These are phyloP conservation scores for Biscogniauxia marginata DNA, from an alignment of 2,329 filamentous ascomycete species.

Conservation along the genomic window DNA sequence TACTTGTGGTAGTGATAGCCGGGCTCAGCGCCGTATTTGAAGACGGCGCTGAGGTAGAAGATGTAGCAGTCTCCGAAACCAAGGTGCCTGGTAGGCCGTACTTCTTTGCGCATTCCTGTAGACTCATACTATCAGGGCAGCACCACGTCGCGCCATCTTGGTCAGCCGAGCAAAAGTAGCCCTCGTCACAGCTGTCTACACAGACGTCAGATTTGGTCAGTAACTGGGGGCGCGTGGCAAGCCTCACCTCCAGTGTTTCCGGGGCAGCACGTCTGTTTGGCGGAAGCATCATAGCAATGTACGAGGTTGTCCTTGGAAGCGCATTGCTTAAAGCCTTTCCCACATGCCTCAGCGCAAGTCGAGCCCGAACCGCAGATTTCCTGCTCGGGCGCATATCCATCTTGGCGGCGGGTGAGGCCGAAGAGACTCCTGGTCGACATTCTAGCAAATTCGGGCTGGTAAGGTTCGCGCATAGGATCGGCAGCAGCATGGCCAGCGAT, in stretches of 20 bases:
- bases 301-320: slow-evolving; percentile 41
- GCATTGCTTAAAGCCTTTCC: slow-evolving; percentile 32
- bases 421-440: slow-evolving; percentile 29
- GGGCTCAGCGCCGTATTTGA: slow-evolving; percentile 8
- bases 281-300: slow-evolving; percentile 57
- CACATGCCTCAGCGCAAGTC: slow-evolving; percentile 36
- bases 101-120: slow-evolving; percentile 52
- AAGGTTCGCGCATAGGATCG: slow-evolving; percentile 25
- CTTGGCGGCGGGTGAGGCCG: slow-evolving; percentile 24
- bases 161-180: slow-evolving; percentile 63
- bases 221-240: not conserved
- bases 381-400: slow-evolving; percentile 29
- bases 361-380: slow-evolving; percentile 29
- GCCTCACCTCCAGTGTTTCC: slow-evolving; percentile 56
- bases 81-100: slow-evolving; percentile 50
- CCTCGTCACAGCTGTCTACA: slow-evolving; percentile 57
- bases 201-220: slow-evolving; percentile 9
- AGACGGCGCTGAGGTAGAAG: slow-evolving; percentile 28
- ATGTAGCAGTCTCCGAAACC: slow-evolving; percentile 43
- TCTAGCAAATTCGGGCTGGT: slow-evolving; percentile 24
- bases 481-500: slow-evolving; percentile 25
- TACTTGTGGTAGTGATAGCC: slow-evolving; percentile 13
- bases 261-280: slow-evolving; percentile 56
- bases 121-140: slow-evolving; percentile 56
- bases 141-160: slow-evolving; percentile 53